Base-by-base conservation (phyloP, 176 grass and related monocot species). In the Echinochloa phyllopogon region DNA sequence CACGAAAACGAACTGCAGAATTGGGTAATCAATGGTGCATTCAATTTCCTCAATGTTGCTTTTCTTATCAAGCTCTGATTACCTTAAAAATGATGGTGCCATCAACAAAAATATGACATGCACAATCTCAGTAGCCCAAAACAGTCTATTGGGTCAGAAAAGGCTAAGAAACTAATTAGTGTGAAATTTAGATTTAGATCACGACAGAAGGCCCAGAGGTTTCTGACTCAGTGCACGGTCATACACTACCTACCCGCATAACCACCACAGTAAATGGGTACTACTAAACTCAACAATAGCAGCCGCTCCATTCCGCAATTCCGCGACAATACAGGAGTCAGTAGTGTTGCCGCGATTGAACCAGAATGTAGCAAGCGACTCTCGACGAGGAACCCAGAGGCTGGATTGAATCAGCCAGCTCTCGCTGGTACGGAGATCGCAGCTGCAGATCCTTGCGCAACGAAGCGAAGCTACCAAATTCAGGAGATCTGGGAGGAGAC, bases 401-500 rank as follows among this genome's bases (percentile, higher is more conserved):
- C 18, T 48, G 16, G 27, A 72, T 5, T 10, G 10, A 80, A 80
- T 29, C 36, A 21, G 33, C 21, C 21, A 8, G 15, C 14, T 3
- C 61, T 52, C 3, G 15, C 8, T 14, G 23, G 23, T 57, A 55
- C 74, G 11, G 83, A 68, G 29, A n/a, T 42, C 44, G 37, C 55
- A 45, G 6, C 16, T 0, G 65, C 72, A 63, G 64, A 89, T 57
- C 72, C 72, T 65, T 20, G 44, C 17, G 33, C n/a, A 17, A 41
- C 65, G 52, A 76, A 6, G 23, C 36, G 27, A 44, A 44, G 25
- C 50, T 40, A 10, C 62, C 71, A 10, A 72, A 77, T 21, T 77
- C 18, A 67, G 65, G 65, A 82, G 88, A 90, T 90, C 88, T 72
- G 87, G 20, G 12, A 4, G 39, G 8, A 69, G 39, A 47, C 0